These are phyloP conservation scores for Trichosporon sp. DNA, from an alignment of 1,284 basidiomycete species.

Conservation along the genomic window DNA sequence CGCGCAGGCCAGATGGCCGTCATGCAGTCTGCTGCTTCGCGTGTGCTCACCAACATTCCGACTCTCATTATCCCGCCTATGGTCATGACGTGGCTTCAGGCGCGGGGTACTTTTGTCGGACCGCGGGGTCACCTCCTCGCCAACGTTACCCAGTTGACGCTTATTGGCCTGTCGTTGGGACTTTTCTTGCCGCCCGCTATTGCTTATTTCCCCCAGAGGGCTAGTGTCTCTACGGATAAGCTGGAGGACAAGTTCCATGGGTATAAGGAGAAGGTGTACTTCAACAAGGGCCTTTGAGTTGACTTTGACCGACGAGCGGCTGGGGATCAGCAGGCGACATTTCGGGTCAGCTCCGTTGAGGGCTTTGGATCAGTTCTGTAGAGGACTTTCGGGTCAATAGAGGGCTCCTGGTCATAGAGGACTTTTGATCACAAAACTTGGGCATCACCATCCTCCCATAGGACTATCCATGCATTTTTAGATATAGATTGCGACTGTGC, in stretches of 20 bases:
- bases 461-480: too few relatives aligned
- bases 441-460: too few relatives aligned
- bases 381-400: background rate
- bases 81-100: conserved; percentile 50
- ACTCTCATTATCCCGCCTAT: conserved; percentile 54
- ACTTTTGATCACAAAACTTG: too few relatives aligned
- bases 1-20: conserved; percentile 52
- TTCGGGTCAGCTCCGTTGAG: too few relatives aligned
- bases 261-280: conserved; percentile 48
- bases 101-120: conserved; percentile 45
- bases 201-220: conserved; percentile 53
- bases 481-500: too few relatives aligned
- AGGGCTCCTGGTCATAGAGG: too few relatives aligned
- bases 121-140: conserved; percentile 39
- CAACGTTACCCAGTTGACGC: conserved; percentile 45
- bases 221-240: conserved; percentile 43
- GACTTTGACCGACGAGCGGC: too few relatives aligned
- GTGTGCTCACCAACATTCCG: conserved; percentile 54
- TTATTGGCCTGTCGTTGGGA: conserved; percentile 51
- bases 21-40: conserved; percentile 51
- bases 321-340: too few relatives aligned
- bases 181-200: conserved; percentile 55
- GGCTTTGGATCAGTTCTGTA: background rate
- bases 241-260: conserved; percentile 45
- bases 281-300: conserved; percentile 51